Base-by-base conservation (phyloP, 2,329 filamentous ascomycete genomes). In the Phialophora chinensis region DNA sequence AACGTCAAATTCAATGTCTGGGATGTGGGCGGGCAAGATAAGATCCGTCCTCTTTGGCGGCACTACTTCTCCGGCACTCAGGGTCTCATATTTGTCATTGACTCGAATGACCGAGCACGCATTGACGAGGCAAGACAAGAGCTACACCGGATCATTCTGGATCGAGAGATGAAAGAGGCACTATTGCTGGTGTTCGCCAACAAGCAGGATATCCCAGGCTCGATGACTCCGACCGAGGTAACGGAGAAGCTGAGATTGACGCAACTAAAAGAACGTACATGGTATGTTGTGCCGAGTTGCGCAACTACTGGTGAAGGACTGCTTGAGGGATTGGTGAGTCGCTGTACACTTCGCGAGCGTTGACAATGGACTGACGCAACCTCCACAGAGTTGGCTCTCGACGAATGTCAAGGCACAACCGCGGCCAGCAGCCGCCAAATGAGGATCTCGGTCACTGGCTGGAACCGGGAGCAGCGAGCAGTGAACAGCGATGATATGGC, bases 1-100 rank as follows among this genome's bases (percentile, higher is more conserved):
- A 98, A 98, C 80, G 93, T 97, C 82, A 96, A 97, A 82, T 98
- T 98, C 85, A 98, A 96, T 76, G 94, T 98, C 71, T 98, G 94
- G 94, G 94, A 98, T 84, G 94, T 98, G 67, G 94, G 94, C 81
- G 94, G 94, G 72, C 94, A 98, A 85, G 94, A 98, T 87, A 98
- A 98, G 89, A 98, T 98, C 77, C 88, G 94, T 73, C 94, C 94
- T 70, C 84, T 98, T 68, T 98, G 94, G 94, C 90, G 94, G 82
- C 94, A 98, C 85, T 98, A 98, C 84, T 98, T 96, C 78, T 91
- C 88, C 73, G 90, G 93, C 77, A 98, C 95, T 67, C 95, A 98
- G 84, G 95, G 93, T 76, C 87, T 99, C 75, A 97, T 99, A 83
- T 99, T 98, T 84, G 95, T 99, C 73, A 92, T 99, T 76, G 95